Conservation (phyloP, 805 yeast species). For the Maudiozyma pseudohumilis region DNA sequence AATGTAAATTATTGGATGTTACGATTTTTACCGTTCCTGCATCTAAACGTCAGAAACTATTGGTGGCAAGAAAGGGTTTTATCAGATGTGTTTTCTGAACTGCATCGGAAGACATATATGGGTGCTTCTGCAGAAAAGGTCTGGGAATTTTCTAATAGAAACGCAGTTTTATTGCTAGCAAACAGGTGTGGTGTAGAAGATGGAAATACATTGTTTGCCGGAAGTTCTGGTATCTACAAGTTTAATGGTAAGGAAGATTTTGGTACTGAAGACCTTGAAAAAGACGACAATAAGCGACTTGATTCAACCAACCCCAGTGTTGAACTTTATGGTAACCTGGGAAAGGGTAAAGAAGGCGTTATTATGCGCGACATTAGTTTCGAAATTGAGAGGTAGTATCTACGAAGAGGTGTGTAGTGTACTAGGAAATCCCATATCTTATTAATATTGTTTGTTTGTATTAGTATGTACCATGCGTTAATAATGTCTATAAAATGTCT, state of each 20-base stretch:
- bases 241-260: conserved; percentile 36
- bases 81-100: not conserved
- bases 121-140: conserved; percentile 14
- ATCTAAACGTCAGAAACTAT: conserved; percentile 23
- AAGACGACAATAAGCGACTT: conserved; percentile 4
- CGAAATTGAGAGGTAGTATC: conserved; percentile 13
- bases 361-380: conserved; percentile 49
- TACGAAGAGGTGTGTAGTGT: not conserved
- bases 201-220: conserved; percentile 43
- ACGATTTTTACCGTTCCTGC: conserved; percentile 55
- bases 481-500: not conserved
- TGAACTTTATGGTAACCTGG: conserved; percentile 43
- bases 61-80: conserved; percentile 10
- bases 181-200: conserved; percentile 77
- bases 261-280: conserved; percentile 27
- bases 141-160: conserved; percentile 22
- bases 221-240: conserved; percentile 52
- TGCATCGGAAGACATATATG: conserved; percentile 12
- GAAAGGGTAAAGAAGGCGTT: conserved; percentile 58
- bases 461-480: not conserved
- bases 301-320: conserved; percentile 44
- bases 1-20: conserved; percentile 67
- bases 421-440: no score
- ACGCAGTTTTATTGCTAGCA: conserved; percentile 41
- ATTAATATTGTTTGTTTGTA: not conserved